Conservation (phyloP, 208 protist species). For the Tetramitus jugosus region DNA sequence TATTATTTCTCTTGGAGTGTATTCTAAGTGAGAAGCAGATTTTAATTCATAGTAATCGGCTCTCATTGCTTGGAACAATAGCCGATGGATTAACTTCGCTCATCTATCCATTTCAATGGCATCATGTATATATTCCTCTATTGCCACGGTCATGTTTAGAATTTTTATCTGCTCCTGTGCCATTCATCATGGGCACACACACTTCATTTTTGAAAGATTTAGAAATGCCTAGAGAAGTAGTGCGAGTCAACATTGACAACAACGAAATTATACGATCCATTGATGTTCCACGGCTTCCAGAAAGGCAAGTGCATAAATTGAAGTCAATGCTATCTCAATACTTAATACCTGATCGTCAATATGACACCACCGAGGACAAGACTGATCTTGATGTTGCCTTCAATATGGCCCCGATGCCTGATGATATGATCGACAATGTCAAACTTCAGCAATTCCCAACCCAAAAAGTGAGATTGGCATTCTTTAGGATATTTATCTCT, state of each 20-base stretch:
- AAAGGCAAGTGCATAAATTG: neutral
- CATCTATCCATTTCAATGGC: constrained; percentile 31
- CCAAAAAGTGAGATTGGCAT: neutral
- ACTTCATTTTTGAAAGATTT: neutral
- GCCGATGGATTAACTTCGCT: neutral
- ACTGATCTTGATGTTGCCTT: neutral
- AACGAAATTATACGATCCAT: neutral
- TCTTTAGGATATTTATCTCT: constrained; percentile 14
- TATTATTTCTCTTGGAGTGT: constrained; percentile 1
- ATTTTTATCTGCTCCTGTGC: constrained; percentile 31
- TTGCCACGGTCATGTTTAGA: constrained; percentile 20
- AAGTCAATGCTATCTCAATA: neutral
- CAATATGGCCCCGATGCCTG: constrained; percentile 3
- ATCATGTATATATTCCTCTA: constrained; percentile 37
- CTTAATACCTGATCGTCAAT: neutral
- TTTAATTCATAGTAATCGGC: neutral
- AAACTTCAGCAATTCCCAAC: no score
- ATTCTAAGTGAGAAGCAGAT: constrained; percentile 15
- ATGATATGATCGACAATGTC: no score
- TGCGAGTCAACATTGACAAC: constrained; percentile 2
- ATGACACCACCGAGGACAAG: neutral
- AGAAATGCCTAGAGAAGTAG: neutral
- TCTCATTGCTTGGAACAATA: neutral
- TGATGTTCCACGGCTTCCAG: neutral
- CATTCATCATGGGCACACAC: constrained; percentile 28